Base-by-base conservation (phyloP, 345 rosid species). In the Gossypium ekmanianum region DNA sequence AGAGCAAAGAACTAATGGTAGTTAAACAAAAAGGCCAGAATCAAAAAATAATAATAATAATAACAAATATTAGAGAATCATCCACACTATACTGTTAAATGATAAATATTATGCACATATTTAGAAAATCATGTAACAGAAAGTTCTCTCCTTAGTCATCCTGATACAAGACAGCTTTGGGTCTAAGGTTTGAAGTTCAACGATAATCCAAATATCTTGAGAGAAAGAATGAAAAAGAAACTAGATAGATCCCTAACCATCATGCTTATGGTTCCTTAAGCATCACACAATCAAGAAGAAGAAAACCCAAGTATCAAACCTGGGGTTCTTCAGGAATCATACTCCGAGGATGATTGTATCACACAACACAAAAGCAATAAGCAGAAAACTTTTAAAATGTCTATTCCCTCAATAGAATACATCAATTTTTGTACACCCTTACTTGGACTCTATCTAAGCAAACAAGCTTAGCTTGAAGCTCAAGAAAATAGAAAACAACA, bases 51-150 rank as follows among this genome's bases (percentile, higher is more conserved):
- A 3, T 8, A 51, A 34, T 34, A 51, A 72, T 43, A 41, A 3
- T 8, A 51, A 17, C 0, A 4, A 43, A 22, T 27, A 68, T 3
- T 26, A 59, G 29, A 16, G 14, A 18, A 50, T 44, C 75, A 20
- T 57, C 20, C 52, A 56, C 51, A 72, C n/a, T 20, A 58, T 18
- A 39, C 16, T 44, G 41, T 55, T 16, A 64, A 41, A 72, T 11
- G 41, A 43, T 18, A 55, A 57, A 69, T 22, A 43, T 20, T 51
- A 27, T 64, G 67, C 17, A 44, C 34, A 45, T 39, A 26, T 12
- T 69, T 48, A 12, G 58, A 72, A 22, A 51, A 50, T 51, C 70
- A 78, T 34, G 29, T 9, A 63, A 39, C 68, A 39, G 41, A 26
- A 44, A 64, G 64, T 5, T 7, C 3, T 58, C 12, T 68, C 39